Evolutionary conservation across 2,329 filamentous ascomycete genomes (phyloP).

Genomic region (Colletotrichum caudatum): DNA sequence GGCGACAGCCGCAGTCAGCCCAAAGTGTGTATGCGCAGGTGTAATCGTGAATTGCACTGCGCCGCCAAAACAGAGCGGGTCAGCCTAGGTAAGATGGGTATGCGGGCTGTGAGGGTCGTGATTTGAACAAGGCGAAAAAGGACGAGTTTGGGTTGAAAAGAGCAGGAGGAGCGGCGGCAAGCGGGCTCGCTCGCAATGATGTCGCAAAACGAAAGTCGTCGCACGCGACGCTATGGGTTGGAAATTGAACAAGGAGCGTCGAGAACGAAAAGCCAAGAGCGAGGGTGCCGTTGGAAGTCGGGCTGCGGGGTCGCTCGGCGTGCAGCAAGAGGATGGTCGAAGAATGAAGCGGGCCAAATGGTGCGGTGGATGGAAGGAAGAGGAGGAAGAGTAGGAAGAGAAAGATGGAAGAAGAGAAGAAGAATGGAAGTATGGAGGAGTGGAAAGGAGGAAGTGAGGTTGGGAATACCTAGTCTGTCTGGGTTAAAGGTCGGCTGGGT

Average conservation of each 20-base stretch:
- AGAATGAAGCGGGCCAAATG: conserved; percentile 26
- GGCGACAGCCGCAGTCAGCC: conserved; percentile 2
- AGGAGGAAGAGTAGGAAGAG: conserved; percentile 2
- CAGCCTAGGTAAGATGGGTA: background rate
- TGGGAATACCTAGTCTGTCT: conserved; percentile 35
- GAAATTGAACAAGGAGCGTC: conserved; percentile 40
- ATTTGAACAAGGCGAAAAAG: conserved; percentile 22
- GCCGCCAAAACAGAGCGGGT: background rate
- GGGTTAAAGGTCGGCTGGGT: conserved; percentile 2
- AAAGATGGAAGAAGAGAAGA: conserved; percentile 20
- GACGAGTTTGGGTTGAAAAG: conserved; percentile 13
- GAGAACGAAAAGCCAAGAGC: conserved; percentile 33
- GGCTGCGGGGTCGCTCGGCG: conserved; percentile 35
- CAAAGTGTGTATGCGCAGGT: conserved; percentile 24
- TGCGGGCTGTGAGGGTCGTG: conserved; percentile 9
- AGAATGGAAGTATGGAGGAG: conserved; percentile 2
- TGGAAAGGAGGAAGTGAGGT: conserved; percentile 33
- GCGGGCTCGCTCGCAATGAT: conserved; percentile 24
- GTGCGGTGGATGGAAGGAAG: background rate
- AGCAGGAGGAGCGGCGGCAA: conserved; percentile 22
- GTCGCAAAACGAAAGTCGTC: conserved; percentile 43
- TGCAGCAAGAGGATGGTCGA: conserved; percentile 31
- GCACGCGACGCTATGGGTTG: conserved; percentile 39
- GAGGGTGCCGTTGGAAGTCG: conserved; percentile 20
- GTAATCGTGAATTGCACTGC: conserved; percentile 38